Evolutionary conservation across 352 stramenopile genomes (phyloP).

Genomic region (Blastocystis sp.): DNA sequence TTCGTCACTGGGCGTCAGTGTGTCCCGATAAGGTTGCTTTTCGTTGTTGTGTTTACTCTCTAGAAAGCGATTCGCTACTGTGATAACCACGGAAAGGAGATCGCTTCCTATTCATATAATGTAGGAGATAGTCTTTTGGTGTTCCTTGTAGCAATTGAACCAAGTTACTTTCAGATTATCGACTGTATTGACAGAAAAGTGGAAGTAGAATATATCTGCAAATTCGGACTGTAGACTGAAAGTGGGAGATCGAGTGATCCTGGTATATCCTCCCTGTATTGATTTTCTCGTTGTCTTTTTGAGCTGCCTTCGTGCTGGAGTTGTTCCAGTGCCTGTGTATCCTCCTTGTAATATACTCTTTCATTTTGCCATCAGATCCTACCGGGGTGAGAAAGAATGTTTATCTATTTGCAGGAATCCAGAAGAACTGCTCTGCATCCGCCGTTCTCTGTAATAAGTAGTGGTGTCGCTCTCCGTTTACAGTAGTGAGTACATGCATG

Average conservation of each 20-base stretch:
- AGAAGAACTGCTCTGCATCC: slow-evolving; percentile 77
- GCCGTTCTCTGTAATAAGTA: slow-evolving; percentile 72
- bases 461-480: not conserved
- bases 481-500: slow-evolving; percentile 24
- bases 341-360: slow-evolving; percentile 66
- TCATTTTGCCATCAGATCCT: slow-evolving; percentile 71
- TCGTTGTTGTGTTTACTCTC: not conserved
- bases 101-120: not conserved
- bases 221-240: not conserved
- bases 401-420: slow-evolving; percentile 86
- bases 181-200: not conserved
- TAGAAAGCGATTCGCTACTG: not conserved
- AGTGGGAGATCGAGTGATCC: slow-evolving; percentile 77
- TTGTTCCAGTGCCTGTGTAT: slow-evolving; percentile 87
- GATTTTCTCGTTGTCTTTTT: slow-evolving; percentile 96
- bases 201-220: not conserved
- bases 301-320: slow-evolving; percentile 84
- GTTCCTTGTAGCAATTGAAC: not conserved
- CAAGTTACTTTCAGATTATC: not conserved
- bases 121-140: not conserved
- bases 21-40: not conserved
- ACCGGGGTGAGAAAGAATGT: slow-evolving; percentile 87
- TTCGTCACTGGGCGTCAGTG: not conserved
- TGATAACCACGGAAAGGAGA: not conserved
- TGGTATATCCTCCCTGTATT: slow-evolving; percentile 91